phyloP scores from a whole-genome alignment of 305 asterid genomes.

The Fraxinus floribunda region DNA sequence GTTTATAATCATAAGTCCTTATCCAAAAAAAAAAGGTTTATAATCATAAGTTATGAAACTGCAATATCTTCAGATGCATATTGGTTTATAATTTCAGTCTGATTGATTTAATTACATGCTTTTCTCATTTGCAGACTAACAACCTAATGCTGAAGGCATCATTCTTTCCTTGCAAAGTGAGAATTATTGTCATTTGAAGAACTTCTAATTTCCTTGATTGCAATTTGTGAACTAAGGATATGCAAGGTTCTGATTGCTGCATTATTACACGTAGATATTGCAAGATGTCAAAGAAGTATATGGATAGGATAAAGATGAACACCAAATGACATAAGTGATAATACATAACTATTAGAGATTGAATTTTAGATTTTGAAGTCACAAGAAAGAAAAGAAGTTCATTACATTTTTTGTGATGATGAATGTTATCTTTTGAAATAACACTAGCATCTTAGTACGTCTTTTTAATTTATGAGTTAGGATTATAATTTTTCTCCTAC shows the following conservation, averaged over 20 bases:
- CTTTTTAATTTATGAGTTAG: not conserved
- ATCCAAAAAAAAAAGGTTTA: too few relatives aligned
- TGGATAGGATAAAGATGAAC: not conserved
- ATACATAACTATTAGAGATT: not conserved
- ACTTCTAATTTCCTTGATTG: not conserved
- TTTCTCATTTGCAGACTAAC: not conserved
- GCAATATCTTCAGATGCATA: not conserved
- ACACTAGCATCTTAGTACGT: not conserved
- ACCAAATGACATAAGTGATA: not conserved
- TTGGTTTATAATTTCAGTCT: not conserved
- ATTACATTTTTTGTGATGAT: not conserved
- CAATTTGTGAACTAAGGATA: not conserved
- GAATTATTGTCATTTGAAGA: slow-evolving; percentile 11
- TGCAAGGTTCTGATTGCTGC: not conserved
- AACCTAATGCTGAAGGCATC: slow-evolving; percentile 35
- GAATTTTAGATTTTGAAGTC: not conserved
- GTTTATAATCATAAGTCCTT: not conserved
- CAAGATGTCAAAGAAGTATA: not conserved
- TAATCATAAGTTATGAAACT: not conserved
- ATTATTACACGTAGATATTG: not conserved
- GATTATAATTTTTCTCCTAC: not conserved
- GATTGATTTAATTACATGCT: not conserved
- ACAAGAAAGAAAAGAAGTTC: not conserved
- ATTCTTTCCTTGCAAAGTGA: slow-evolving; percentile 29
- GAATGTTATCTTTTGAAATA: not conserved